These are phyloP conservation scores for Tulasnella sp. DNA, from an alignment of 768 basidiomycete genomes.

Conservation along the genomic window DNA sequence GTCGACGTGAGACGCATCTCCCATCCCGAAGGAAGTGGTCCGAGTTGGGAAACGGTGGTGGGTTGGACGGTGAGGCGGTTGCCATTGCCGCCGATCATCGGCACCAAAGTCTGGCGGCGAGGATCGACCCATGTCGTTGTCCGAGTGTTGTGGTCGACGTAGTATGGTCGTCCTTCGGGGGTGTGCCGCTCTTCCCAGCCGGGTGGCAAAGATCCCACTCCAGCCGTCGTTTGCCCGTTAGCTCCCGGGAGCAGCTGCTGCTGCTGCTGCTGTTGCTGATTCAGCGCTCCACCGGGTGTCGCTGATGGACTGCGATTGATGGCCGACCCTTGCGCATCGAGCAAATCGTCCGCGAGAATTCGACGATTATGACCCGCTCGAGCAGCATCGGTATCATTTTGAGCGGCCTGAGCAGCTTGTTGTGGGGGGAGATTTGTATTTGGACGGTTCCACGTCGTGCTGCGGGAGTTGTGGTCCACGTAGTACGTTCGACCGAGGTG, in stretches of 20 bases:
- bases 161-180: slow-evolving; percentile 96
- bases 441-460: slow-evolving; percentile 96
- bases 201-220: slow-evolving; percentile 80
- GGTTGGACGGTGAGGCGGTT: slow-evolving; percentile 40
- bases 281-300: slow-evolving; percentile 25
- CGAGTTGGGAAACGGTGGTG: slow-evolving; percentile 88
- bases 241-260: slow-evolving; percentile 22
- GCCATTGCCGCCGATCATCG: slow-evolving; percentile 91
- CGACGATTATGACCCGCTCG: slow-evolving; percentile 80
- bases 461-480: slow-evolving; percentile 96
- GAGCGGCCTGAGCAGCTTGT: slow-evolving; percentile 53
- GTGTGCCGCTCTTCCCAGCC: slow-evolving; percentile 99
- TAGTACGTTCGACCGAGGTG: slow-evolving; percentile 95
- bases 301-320: slow-evolving; percentile 29
- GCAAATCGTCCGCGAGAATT: slow-evolving; percentile 72
- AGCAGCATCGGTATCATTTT: slow-evolving; percentile 66
- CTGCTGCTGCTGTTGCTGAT: slow-evolving; percentile 22
- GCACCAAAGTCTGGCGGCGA: slow-evolving; percentile 90
- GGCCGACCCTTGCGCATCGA: slow-evolving; percentile 57
- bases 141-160: slow-evolving; percentile 98
- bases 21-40: slow-evolving; percentile 96
- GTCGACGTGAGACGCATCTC: slow-evolving; percentile 99
- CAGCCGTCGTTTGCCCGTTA: slow-evolving; percentile 49
- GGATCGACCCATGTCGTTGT: slow-evolving; percentile 99
- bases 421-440: slow-evolving; percentile 70